Evolutionary conservation across 768 basidiomycete genomes (phyloP), one percentile per base, ranked within the genome.

Genomic region (Mrakia hoshinonis): DNA sequence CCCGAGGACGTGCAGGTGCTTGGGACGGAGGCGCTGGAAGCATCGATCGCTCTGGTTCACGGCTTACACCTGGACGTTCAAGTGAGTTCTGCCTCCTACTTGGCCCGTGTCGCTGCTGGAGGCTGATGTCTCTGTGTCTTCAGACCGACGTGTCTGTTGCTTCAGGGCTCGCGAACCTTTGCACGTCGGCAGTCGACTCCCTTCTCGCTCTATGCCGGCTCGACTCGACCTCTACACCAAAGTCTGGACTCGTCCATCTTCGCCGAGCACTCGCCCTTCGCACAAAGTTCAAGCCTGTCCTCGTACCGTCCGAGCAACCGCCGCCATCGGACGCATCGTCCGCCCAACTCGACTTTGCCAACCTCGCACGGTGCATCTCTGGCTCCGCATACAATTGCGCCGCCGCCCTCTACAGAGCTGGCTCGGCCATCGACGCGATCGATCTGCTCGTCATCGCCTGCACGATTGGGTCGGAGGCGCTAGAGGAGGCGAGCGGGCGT

Each of bases 401-500:
- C 6, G 77, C 74, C 7, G 70, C 69, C 46, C 62, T 93, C 15
- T 93, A 89, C 74, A 86, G 89, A 70, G 84, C 83, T 5, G 29
- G 47, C 0, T 39, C 18, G 12, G 67, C 54, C 2, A 13, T 34
- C 4, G 43, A 55, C 31, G 46, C 89, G 0, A 81, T 89, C 11
- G 83, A 86, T 0, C 92, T 92, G 76, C 79, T 89, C 49, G 81
- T 83, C 39, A 82, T 86, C 67, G 85, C 86, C 0, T 90, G 89
- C 74, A 73, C 75, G 22, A 76, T 89, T 4, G 88, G 86, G 0
- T 78, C 75, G 46, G 80, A 78, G 64, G 85, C 86, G 1, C 75
- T 88, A 58, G 75, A 74, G 13, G 10, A 18, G 13, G 15, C 51
- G 64, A 54, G 46, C 60, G 61, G n/a, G n/a, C n/a, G n/a, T n/a